These are phyloP conservation scores for Steccherinum ochraceum DNA, from an alignment of 768 basidiomycete species.

Conservation along the genomic window DNA sequence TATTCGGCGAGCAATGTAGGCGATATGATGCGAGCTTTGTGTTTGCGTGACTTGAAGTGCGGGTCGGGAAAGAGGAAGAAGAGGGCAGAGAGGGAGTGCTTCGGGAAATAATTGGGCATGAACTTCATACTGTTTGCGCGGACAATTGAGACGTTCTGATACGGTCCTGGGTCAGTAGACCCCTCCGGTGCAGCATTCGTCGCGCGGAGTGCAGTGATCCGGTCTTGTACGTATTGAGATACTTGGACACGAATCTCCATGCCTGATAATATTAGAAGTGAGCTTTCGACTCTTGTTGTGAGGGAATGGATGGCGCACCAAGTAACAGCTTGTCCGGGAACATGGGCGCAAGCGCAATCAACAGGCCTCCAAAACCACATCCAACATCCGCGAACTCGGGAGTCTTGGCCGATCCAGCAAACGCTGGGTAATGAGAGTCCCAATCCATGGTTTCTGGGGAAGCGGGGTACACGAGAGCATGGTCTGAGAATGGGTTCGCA, in stretches of 20 bases:
- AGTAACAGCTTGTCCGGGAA: constrained; percentile 93
- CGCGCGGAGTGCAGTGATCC: constrained; percentile 87
- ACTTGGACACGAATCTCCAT: constrained; percentile 98
- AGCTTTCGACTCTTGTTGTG: background rate
- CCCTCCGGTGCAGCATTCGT: constrained; percentile 29
- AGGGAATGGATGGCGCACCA: constrained; percentile 46
- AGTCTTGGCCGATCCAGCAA: constrained; percentile 45
- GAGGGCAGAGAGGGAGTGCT: constrained; percentile 84
- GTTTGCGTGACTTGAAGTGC: constrained; percentile 96
- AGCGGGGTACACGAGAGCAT: constrained; percentile 80
- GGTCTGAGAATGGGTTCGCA: constrained; percentile 83
- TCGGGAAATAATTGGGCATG: constrained; percentile 90
- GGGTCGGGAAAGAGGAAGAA: constrained; percentile 99
- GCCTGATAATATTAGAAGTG: constrained; percentile 38
- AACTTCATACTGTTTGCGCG: constrained; percentile 99
- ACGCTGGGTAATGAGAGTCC: constrained; percentile 76
- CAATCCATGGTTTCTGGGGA: constrained; percentile 77
- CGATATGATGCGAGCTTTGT: constrained; percentile 98
- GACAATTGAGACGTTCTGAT: constrained; percentile 88
- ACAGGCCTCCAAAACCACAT: constrained; percentile 94
- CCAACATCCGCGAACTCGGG: constrained; percentile 97
- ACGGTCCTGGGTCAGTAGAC: constrained; percentile 35
- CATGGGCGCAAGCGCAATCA: constrained; percentile 82
- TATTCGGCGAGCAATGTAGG: constrained; percentile 97
- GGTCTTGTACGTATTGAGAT: constrained; percentile 91